These are phyloP conservation scores for Blastobotrys apis DNA, from an alignment of 1,139 yeast species.

Conservation along the genomic window DNA sequence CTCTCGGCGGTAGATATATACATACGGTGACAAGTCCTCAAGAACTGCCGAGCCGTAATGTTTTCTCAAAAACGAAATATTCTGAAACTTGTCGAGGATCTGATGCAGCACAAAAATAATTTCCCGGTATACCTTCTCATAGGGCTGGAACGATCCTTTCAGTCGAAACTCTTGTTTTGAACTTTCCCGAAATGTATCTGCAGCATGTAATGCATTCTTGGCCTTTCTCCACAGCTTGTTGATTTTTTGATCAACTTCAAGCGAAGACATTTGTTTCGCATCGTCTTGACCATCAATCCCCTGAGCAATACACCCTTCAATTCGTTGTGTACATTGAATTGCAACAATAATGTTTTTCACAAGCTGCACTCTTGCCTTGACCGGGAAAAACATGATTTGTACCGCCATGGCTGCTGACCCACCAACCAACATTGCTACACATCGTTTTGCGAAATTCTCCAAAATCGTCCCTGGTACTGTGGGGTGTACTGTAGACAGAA, in stretches of 20 bases:
- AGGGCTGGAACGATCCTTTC: slow-evolving; percentile 43
- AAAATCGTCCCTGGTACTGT: slow-evolving; percentile 41
- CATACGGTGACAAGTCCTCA: slow-evolving; percentile 42
- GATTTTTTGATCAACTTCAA: slow-evolving; percentile 6
- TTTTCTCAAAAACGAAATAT: slow-evolving; percentile 42
- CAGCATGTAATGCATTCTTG: slow-evolving; percentile 39
- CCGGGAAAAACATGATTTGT: slow-evolving; percentile 44
- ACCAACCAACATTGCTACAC: slow-evolving; percentile 48
- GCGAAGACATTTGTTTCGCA: slow-evolving; percentile 22
- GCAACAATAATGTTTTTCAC: slow-evolving; percentile 41
- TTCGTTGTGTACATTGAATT: slow-evolving; percentile 39
- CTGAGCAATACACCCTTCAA: slow-evolving; percentile 39
- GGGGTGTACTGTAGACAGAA: slow-evolving; percentile 43
- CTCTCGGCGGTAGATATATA: slow-evolving; percentile 44
- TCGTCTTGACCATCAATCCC: slow-evolving; percentile 34
- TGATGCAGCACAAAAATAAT: slow-evolving; percentile 45
- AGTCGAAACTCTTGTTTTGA: slow-evolving; percentile 47
- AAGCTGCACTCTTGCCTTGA: slow-evolving; percentile 45
- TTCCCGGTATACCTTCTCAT: slow-evolving; percentile 41
- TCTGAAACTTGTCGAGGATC: slow-evolving; percentile 46
- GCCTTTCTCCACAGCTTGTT: slow-evolving; percentile 35
- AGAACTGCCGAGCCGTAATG: slow-evolving; percentile 45
- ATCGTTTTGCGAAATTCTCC: slow-evolving; percentile 46
- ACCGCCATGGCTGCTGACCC: slow-evolving; percentile 45
- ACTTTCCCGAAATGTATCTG: slow-evolving; percentile 39